Evolutionary conservation across 768 basidiomycete species (phyloP).

Genomic region (Guyanaporus albipodus): DNA sequence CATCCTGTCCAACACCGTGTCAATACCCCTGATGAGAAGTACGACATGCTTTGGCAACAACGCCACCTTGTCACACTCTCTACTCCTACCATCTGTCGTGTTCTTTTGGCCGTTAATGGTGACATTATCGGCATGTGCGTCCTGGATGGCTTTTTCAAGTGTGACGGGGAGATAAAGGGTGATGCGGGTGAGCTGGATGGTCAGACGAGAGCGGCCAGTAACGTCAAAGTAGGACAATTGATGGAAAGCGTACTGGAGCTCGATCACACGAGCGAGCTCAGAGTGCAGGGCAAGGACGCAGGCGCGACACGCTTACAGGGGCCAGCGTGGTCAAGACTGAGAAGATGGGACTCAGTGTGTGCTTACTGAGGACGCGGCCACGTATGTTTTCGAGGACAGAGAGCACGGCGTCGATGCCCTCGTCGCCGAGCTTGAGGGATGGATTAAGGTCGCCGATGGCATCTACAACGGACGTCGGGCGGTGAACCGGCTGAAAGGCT

Average conservation of each 20-base stretch:
- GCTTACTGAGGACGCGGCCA: slow-evolving; percentile 65
- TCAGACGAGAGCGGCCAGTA: slow-evolving; percentile 68
- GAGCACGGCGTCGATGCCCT: slow-evolving; percentile 74
- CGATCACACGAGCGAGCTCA: slow-evolving; percentile 73
- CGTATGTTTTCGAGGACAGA: slow-evolving; percentile 65
- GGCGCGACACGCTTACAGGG: slow-evolving; percentile 59
- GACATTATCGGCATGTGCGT: slow-evolving; percentile 23
- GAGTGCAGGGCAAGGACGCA: slow-evolving; percentile 71
- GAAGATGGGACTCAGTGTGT: background rate
- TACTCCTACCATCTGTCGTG: slow-evolving; percentile 7
- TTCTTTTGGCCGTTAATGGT: slow-evolving; percentile 1
- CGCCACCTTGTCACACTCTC: slow-evolving; percentile 20
- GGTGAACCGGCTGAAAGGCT: background rate
- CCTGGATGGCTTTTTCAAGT: slow-evolving; percentile 63
- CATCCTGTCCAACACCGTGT: slow-evolving; percentile 62
- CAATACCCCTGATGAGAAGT: slow-evolving; percentile 57
- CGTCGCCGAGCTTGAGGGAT: slow-evolving; percentile 70
- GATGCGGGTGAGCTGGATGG: slow-evolving; percentile 73
- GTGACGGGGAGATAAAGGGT: slow-evolving; percentile 71
- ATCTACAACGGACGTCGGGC: slow-evolving; percentile 40
- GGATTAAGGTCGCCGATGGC: slow-evolving; percentile 80
- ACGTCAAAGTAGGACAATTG: slow-evolving; percentile 76
- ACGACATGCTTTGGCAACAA: slow-evolving; percentile 59
- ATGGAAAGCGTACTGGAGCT: slow-evolving; percentile 74
- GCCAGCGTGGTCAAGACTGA: background rate